Evolutionary conservation across 345 rosid species (phyloP), one percentile per base, ranked within the genome.

Genomic region (Salix caprea): DNA sequence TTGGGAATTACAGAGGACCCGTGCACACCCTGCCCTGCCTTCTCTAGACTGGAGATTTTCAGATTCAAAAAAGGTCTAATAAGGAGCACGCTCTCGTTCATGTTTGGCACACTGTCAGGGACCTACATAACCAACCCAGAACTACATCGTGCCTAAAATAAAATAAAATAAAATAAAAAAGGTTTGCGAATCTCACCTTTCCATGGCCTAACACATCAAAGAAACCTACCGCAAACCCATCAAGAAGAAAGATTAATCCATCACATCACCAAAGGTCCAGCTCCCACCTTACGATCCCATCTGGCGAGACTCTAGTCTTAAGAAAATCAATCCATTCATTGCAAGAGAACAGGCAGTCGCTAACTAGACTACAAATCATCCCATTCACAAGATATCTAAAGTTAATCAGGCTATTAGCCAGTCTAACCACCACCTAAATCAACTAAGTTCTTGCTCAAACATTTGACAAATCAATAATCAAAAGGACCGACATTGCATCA

Each of bases 101-200:
- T 72, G 34, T 28, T 66, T 2, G 81, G 72, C 10, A 37, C 67
- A 28, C n/a, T 56, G 8, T 37, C 60, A n/a, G 81, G 62, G 14
- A 40, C 69, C 26, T 82, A 88, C 71, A 30, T 81, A 50, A 88
- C 91, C 58, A 50, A 88, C 91, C 58, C 91, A 85, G 86, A 88
- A 76, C 84, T 86, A 88, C 81, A 69, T 76, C 60, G 78, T 84
- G 71, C 87, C 88, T 10, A 81, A 86, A 78, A 21, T 85, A 19
- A 77, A n/a, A 86, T 79, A 34, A 34, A 34, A n/a, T n/a, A n/a
- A 36, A 5, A 36, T 0, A 36, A 36, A 5, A 5, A 36, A 1
- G 4, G 46, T 44, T 86, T 78, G 76, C 81, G 65, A 76, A 23
- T 28, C 80, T 10, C 76, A 80, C 77, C 54, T 79, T 48, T 54